These are phyloP conservation scores for Durotheca rogersii DNA, from an alignment of 495 filamentous ascomycete genomes.

Conservation along the genomic window DNA sequence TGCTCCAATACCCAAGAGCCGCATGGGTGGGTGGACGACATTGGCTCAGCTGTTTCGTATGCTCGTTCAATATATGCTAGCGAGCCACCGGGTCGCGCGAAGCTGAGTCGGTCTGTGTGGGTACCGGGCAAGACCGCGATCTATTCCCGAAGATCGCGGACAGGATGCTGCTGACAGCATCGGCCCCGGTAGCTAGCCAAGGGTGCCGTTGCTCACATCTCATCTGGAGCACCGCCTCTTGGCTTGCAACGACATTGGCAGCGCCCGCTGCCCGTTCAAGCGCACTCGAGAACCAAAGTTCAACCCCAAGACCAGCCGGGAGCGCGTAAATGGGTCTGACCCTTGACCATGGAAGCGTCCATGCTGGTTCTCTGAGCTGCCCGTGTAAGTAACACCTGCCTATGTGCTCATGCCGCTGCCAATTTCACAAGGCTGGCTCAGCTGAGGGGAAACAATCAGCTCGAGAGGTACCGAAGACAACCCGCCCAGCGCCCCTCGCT, in stretches of 20 bases:
- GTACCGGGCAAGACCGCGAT: constrained; percentile 5
- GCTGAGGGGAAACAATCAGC: neutral
- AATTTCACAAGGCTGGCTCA: neutral
- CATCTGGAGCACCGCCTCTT: too few relatives aligned
- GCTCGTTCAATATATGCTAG: neutral
- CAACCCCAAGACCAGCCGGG: neutral
- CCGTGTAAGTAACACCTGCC: constrained; percentile 1
- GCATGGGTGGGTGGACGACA: neutral
- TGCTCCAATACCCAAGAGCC: neutral
- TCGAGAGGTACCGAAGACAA: neutral
- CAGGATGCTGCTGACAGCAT: constrained; percentile 1
- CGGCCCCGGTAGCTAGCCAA: neutral
- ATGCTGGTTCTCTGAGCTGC: neutral
- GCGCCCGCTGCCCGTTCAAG: neutral
- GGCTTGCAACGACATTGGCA: neutral
- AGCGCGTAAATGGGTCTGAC: neutral
- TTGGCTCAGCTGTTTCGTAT: too few relatives aligned
- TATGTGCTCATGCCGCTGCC: neutral
- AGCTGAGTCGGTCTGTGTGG: neutral
- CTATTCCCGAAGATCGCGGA: neutral
- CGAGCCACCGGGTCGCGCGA: neutral
- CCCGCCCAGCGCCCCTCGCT: neutral
- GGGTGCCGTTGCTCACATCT: constrained; percentile 1
- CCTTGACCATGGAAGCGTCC: neutral
- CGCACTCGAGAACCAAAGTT: neutral